Base-by-base conservation (phyloP, 805 yeast genomes). In the Lipomyces chichibuensis region DNA sequence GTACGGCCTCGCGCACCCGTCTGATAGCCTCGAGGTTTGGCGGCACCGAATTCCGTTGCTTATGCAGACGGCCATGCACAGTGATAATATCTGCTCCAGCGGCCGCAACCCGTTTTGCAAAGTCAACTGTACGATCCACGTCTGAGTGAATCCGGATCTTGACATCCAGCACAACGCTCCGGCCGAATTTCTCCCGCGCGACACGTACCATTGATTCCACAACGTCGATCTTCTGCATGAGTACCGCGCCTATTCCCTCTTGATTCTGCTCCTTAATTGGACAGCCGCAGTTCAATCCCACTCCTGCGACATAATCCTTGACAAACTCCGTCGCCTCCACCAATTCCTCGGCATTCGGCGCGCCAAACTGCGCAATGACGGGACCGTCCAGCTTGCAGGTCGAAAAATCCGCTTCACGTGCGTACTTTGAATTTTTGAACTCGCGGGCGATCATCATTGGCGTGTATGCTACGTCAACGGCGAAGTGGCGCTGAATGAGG, bases 361-460 rank as follows among this genome's bases (percentile, higher is more conserved):
- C 88, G 3, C 98, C 99, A 20, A 94, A 90, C 79, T 95, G 99
- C 0, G 92, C 93, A 23, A 95, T 87, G 33, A 92, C 83, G 1
- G 92, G 87, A 75, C 93, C 98, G 2, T 80, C 80, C 9, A 54
- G 43, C 2, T 52, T 37, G 77, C 91, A 91, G 0, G 97, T 92
- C 17, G 94, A 83, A 77, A 95, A 92, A 76, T 95, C 99, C 14
- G 92, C 84, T 39, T 85, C 75, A 65, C 99, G 82, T 2, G 98
- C 99, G 63, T 84, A 83, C 25, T 83, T 84, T 77, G 92, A 91
- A 57, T 98, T 82, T 2, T 91, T 97, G 83, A 92, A 95, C 78
- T 95, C 99, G 61, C 98, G 81, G 3, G 98, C 98, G 62, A 95
- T 80, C 54, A 95, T 93, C 99, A 95, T 95, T 9, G 99, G 99